phyloP scores from a whole-genome alignment of 2,329 filamentous ascomycete species.

The Fusarium circinatum region DNA sequence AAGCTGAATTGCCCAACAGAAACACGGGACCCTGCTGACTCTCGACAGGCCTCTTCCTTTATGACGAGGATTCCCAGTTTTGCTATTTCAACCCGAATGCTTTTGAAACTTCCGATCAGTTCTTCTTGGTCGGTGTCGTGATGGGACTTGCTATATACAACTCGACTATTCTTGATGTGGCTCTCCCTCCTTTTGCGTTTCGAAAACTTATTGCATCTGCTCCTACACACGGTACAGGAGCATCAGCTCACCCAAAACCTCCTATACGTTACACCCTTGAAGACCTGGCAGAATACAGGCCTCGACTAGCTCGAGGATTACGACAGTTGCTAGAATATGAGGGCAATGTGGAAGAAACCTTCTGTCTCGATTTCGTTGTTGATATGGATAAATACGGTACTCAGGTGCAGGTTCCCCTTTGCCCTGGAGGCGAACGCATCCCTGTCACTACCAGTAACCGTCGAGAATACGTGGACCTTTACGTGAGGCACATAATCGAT shows the following conservation, averaged over 20 bases:
- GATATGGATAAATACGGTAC: slow-evolving; percentile 82
- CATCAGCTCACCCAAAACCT: slow-evolving; percentile 66
- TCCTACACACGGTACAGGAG: slow-evolving; percentile 67
- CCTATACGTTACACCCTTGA: slow-evolving; percentile 79
- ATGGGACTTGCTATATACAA: slow-evolving; percentile 94
- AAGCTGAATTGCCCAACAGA: slow-evolving; percentile 48
- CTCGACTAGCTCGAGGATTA: slow-evolving; percentile 78
- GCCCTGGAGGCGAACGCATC: slow-evolving; percentile 75
- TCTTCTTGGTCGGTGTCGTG: slow-evolving; percentile 87
- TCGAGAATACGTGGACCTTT: slow-evolving; percentile 86
- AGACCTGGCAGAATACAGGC: slow-evolving; percentile 85
- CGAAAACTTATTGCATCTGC: slow-evolving; percentile 84
- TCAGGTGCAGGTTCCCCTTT: slow-evolving; percentile 73
- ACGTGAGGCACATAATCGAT: slow-evolving; percentile 83
- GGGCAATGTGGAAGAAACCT: slow-evolving; percentile 82
- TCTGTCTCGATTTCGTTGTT: slow-evolving; percentile 83
- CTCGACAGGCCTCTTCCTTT: slow-evolving; percentile 81
- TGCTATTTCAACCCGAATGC: slow-evolving; percentile 95
- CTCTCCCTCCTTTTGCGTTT: slow-evolving; percentile 88
- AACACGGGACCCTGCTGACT: slow-evolving; percentile 20
- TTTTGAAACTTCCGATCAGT: slow-evolving; percentile 92
- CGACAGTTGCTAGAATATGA: slow-evolving; percentile 82
- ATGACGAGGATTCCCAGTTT: slow-evolving; percentile 88
- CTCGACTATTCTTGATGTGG: slow-evolving; percentile 89
- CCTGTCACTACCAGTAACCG: slow-evolving; percentile 87